Conservation (phyloP, 2,329 filamentous ascomycete species). For the Aspergillus sergii region DNA sequence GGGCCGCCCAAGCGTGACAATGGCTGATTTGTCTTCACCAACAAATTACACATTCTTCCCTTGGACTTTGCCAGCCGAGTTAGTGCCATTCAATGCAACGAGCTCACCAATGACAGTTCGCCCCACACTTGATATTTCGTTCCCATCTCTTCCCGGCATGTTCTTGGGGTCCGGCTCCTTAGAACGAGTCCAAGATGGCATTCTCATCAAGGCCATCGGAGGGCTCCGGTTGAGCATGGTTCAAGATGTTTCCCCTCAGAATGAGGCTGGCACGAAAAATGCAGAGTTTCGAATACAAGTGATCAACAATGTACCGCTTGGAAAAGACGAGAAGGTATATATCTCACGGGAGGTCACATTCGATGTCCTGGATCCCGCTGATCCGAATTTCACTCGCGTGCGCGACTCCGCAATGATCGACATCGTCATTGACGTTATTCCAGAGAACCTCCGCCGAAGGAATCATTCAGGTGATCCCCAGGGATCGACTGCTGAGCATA, state of each 20-base stretch:
- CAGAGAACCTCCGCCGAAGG: slow-evolving; percentile 36
- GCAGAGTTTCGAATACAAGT: slow-evolving; percentile 65
- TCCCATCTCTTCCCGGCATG: slow-evolving; percentile 59
- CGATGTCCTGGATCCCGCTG: slow-evolving; percentile 64
- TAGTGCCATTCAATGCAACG: slow-evolving; percentile 76
- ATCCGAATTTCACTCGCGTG: slow-evolving; percentile 81
- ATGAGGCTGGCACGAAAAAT: slow-evolving; percentile 15
- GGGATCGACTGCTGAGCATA: slow-evolving; percentile 27
- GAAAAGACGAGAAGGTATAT: slow-evolving; percentile 84
- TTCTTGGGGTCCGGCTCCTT: slow-evolving; percentile 52
- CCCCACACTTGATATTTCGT: slow-evolving; percentile 70
- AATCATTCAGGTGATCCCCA: slow-evolving; percentile 35
- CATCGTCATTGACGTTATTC: slow-evolving; percentile 64
- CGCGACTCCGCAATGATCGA: slow-evolving; percentile 74
- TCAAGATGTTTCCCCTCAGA: slow-evolving; percentile 44
- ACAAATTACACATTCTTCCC: slow-evolving; percentile 87
- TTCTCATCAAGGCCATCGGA: slow-evolving; percentile 63
- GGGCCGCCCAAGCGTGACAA: slow-evolving; percentile 58
- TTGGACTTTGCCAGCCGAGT: slow-evolving; percentile 79
- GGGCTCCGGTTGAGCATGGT: slow-evolving; percentile 58
- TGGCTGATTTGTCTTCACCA: slow-evolving; percentile 59
- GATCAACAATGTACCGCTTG: slow-evolving; percentile 78
- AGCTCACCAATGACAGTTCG: slow-evolving; percentile 72
- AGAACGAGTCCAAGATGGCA: slow-evolving; percentile 60
- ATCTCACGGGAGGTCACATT: slow-evolving; percentile 75